Percentiles rank a stretch among this genome's conserved stretches.
Conservation (phyloP, 768 basidiomycete genomes). For the Dacryopinax spathularia region DNA sequence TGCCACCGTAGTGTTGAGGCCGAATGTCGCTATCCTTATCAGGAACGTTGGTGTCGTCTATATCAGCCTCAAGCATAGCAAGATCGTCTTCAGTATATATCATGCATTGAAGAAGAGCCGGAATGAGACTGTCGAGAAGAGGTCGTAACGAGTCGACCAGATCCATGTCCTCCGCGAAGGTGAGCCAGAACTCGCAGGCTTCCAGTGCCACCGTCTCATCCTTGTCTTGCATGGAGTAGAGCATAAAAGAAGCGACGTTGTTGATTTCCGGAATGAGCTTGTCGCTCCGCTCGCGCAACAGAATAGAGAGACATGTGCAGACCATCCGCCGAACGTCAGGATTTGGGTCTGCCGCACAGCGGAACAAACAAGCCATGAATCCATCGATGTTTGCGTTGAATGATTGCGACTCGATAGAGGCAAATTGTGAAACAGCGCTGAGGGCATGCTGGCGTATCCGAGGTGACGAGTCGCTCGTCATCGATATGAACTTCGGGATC, state of each 20-base stretch:
- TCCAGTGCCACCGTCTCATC: slow-evolving; percentile 94
- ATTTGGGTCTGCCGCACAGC: slow-evolving; percentile 86
- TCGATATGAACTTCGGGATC: slow-evolving; percentile 85
- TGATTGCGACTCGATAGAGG: slow-evolving; percentile 72
- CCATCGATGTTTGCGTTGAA: slow-evolving; percentile 82
- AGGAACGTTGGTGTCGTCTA: slow-evolving; percentile 57
- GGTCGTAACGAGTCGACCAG: slow-evolving; percentile 73
- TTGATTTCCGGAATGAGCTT: slow-evolving; percentile 92
- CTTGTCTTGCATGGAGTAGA: slow-evolving; percentile 94
- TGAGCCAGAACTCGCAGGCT: slow-evolving; percentile 99
- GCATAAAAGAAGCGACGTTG: slow-evolving; percentile 96
- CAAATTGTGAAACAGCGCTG: slow-evolving; percentile 87
- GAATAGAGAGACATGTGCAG: slow-evolving; percentile 85
- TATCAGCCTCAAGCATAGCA: slow-evolving; percentile 84
- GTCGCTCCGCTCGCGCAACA: slow-evolving; percentile 85
- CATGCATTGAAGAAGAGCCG: slow-evolving; percentile 94
- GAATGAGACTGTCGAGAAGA: slow-evolving; percentile 78
- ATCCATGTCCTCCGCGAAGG: slow-evolving; percentile 90
- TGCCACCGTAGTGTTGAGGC: slow-evolving; percentile 79
- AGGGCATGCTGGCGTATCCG: slow-evolving; percentile 91
- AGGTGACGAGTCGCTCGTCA: slow-evolving; percentile 68
- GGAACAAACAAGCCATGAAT: slow-evolving; percentile 88
- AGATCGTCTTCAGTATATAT: slow-evolving; percentile 91
- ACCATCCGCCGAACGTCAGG: slow-evolving; percentile 89
- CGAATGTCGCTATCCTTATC: slow-evolving; percentile 95